Evolutionary conservation across 2,329 filamentous ascomycete genomes (phyloP), one percentile per base, ranked within the genome.

Genomic region (Neonectria neomacrospora): DNA sequence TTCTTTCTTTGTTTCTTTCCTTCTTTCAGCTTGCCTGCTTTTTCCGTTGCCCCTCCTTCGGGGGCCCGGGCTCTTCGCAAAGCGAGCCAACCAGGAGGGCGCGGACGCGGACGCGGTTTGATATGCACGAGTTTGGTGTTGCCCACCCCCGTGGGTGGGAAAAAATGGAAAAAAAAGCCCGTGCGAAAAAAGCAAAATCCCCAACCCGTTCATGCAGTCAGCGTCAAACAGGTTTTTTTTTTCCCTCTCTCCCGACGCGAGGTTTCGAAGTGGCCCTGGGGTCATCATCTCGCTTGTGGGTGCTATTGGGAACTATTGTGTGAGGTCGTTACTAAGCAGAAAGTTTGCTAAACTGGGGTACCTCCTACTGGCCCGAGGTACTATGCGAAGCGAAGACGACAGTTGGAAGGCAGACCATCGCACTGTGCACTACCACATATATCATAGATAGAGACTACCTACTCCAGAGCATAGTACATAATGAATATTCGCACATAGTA

Each of bases 181-280:
- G 48, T 59, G 50, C 56, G 3, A 41, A 41, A 62, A 41, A 62
- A 23, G 54, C 53, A 62, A 57, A 45, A 42, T 39, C 48, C 39
- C 54, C 59, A 48, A 62, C 53, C 54, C 59, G 59, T 57, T 62
- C 48, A 62, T 62, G 59, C 59, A 57, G 59, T 47, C 42, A 39
- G 48, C 28, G 47, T 41, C n/a, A 11, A 41, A 53, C 59, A 30
- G 39, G 9, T 8, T 30, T 51, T 30, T 7, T 5, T 53, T 26
- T 26, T 6, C 23, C 28, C 11, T 11, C 34, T 56, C 54, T 52
- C 20, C 18, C 39, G 23, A 44, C 44, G 20, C 34, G 37, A 50
- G 26, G 37, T 50, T 47, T 30, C 51, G 47, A 12, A 34, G 5
- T 12, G 28, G 9, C 47, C 47, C 20, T 6, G 23, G 23, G 12